Percentiles rank a stretch among this genome's conserved stretches.
These are phyloP conservation scores for Saccharomyces uvarum DNA, from an alignment of 1,139 yeast species.

Conservation along the genomic window DNA sequence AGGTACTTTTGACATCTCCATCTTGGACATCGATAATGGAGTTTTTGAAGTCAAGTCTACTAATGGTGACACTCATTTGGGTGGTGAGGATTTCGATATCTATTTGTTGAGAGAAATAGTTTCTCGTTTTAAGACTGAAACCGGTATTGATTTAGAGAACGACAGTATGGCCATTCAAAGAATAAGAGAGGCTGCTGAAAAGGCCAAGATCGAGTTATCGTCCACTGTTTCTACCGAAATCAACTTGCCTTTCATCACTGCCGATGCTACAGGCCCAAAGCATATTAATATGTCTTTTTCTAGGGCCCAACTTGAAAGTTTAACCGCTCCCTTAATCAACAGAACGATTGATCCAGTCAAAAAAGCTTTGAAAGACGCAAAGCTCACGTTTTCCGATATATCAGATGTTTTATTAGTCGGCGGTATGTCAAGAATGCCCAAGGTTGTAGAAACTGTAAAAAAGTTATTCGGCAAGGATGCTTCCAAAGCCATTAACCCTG, in stretches of 20 bases:
- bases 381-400: slow-evolving; percentile 72
- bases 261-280: slow-evolving; percentile 7
- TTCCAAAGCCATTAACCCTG: slow-evolving; percentile 98
- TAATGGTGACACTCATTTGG: slow-evolving; percentile 98
- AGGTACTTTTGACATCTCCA: slow-evolving; percentile 97
- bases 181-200: slow-evolving; percentile 99
- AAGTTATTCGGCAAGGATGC: slow-evolving; percentile 90
- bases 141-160: slow-evolving; percentile 77
- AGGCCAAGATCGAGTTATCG: slow-evolving; percentile 97
- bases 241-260: slow-evolving; percentile 7
- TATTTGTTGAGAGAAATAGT: slow-evolving; percentile 83
- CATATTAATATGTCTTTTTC: slow-evolving; percentile 51
- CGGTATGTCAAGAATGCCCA: slow-evolving; percentile 99
- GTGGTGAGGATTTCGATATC: slow-evolving; percentile 95
- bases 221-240: slow-evolving; percentile 59
- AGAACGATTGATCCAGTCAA: slow-evolving; percentile 94
- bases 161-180: slow-evolving; percentile 99
- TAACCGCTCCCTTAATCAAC: slow-evolving; percentile 87
- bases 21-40: slow-evolving; percentile 90
- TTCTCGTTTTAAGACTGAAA: slow-evolving; percentile 85
- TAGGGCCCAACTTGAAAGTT: slow-evolving; percentile 86
- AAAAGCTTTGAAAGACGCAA: slow-evolving; percentile 97
- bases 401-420: slow-evolving; percentile 97
- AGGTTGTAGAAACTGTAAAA: slow-evolving; percentile 95
- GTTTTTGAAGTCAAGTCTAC: slow-evolving; percentile 96